Percentiles rank a stretch among this genome's conserved stretches.
phyloP scores from a whole-genome alignment of 805 yeast species.

The Candida jianshihensis region DNA sequence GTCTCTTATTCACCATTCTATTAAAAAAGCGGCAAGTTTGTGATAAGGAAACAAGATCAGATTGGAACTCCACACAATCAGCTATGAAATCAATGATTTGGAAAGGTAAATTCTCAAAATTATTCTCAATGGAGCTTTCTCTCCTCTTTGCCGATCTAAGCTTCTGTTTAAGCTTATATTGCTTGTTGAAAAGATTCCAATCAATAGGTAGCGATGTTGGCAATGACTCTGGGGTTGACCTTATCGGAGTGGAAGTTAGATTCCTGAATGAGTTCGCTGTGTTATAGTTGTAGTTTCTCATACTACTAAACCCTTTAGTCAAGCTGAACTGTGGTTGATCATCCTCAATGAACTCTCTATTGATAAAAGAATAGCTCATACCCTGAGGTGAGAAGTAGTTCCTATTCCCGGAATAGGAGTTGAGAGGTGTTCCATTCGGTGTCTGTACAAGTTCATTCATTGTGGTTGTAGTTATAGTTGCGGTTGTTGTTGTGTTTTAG shows the following conservation, averaged over 20 bases:
- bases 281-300: not conserved
- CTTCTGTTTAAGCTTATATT: conserved; percentile 18
- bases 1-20: conserved; percentile 18
- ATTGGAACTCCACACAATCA: conserved; percentile 21
- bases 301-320: not conserved
- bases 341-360: conserved; percentile 18
- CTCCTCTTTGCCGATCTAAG: conserved; percentile 6
- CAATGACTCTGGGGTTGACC: conserved; percentile 17
- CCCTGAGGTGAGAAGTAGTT: not conserved
- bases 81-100: conserved; percentile 23
- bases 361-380: conserved; percentile 18
- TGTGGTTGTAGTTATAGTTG: too few species aligned
- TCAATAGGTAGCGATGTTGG: conserved; percentile 23
- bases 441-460: not conserved
- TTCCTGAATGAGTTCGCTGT: conserved; percentile 18
- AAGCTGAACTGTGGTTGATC: conserved; percentile 1
- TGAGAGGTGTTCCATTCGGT: not conserved
- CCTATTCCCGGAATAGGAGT: not conserved
- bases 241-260: conserved; percentile 20
- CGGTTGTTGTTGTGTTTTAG: too few species aligned
- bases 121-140: conserved; percentile 10
- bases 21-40: conserved; percentile 22
- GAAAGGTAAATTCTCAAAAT: conserved; percentile 23
- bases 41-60: conserved; percentile 20
- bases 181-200: conserved; percentile 24